These are phyloP conservation scores for Saccharomycopsis synnaedendra DNA, from an alignment of 805 yeast genomes.

Conservation along the genomic window DNA sequence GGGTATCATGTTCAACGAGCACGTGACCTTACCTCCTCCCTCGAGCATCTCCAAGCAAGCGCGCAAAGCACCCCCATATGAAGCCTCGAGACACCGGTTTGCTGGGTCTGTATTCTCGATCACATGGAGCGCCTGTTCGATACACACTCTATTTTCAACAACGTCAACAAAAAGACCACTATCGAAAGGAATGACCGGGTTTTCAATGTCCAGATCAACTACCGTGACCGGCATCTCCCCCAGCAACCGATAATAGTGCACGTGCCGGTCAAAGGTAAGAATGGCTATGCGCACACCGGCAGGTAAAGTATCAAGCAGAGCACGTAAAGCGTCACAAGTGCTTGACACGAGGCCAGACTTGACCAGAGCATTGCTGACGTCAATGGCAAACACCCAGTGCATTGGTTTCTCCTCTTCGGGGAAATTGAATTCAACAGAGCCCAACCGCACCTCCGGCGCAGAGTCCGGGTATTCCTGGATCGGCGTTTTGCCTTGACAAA, in stretches of 20 bases:
- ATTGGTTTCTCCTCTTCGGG: constrained; percentile 19
- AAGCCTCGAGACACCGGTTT: constrained; percentile 41
- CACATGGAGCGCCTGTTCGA: constrained; percentile 56
- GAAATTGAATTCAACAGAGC: constrained; percentile 44
- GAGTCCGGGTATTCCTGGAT: no score
- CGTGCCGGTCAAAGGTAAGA: constrained; percentile 55
- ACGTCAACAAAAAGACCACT: constrained; percentile 78
- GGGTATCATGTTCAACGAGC: constrained; percentile 60
- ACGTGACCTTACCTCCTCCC: constrained; percentile 70
- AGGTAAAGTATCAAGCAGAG: constrained; percentile 31
- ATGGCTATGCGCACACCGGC: constrained; percentile 50
- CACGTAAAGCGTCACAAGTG: constrained; percentile 59
- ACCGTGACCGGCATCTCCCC: constrained; percentile 42
- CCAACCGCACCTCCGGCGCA: no score
- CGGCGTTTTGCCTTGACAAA: no score
- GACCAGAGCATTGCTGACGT: constrained; percentile 48
- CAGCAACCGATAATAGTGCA: no score
- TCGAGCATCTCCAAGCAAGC: constrained; percentile 42
- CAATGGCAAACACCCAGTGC: constrained; percentile 65
- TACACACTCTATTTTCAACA: constrained; percentile 44
- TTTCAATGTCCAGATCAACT: constrained; percentile 58
- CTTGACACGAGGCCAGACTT: constrained; percentile 51
- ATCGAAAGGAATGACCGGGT: constrained; percentile 72
- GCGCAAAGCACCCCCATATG: constrained; percentile 69
- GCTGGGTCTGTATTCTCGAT: constrained; percentile 36